Evolutionary conservation across 495 filamentous ascomycete genomes (phyloP), one percentile per base, ranked within the genome.

Genomic region (Aspergillus cristatus): DNA sequence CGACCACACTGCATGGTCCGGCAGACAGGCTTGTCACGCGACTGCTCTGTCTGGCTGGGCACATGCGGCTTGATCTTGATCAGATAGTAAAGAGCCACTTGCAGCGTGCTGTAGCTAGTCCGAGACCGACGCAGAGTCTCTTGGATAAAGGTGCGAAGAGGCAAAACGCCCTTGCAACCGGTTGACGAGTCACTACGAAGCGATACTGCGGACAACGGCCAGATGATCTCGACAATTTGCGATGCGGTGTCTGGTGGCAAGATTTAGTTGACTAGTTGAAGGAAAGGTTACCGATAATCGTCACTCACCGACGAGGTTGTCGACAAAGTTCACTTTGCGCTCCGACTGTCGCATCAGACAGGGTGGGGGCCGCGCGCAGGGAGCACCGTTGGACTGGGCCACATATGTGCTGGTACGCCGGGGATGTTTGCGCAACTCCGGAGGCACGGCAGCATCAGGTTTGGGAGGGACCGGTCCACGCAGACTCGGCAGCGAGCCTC

Each of bases 171-270:
- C 48, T 81, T 72, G 34, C 63, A 57, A 26, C 67, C 67, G 34
- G 58, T 62, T 33, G 54, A 38, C 28, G 62, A 60, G 47, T 70
- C 65, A 41, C 68, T 63, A 38, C 64, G 63, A 44, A 63, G 64
- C 28, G 65, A 63, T 15, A 64, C 55, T 20, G 68, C 68, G 8
- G 71, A 72, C 36, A 73, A 52, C n/a, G 93, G 90, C 91, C 91
- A 98, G 48, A 98, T 95, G 18, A 78, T 85, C 61, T 96, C 89
- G 22, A 98, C 90, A 61, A 96, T 95, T 61, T 96, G 86, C 30
- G 91, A 89, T 33, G 90, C 89, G 50, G 89, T 89, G 73, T 96
- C 91, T 98, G 78, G 47, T 46, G 22, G 42, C 14, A 39, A 37
- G 38, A 33, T 41, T 57, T 47, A 58, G 43, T 37, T 14, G n/a